A percentile compares a stretch with the other conserved stretches of the same genome.
These are phyloP conservation scores for Forsythia suspensa DNA, from an alignment of 257 asterid genomes.

Conservation along the genomic window DNA sequence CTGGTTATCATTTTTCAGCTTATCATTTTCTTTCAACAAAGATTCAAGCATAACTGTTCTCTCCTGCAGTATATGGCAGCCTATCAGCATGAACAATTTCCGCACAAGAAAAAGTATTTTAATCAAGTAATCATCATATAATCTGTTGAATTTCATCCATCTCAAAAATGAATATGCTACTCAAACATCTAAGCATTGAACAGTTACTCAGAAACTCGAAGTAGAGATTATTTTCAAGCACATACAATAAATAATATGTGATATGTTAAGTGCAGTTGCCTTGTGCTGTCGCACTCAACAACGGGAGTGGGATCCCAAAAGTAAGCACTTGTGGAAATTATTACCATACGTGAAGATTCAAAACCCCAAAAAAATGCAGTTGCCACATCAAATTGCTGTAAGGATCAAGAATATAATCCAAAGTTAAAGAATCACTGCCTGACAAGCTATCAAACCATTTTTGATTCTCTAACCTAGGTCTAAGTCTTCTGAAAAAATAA, in stretches of 20 bases:
- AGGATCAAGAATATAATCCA: constrained; percentile 6
- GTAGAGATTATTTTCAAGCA: neutral
- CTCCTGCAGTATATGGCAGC: constrained; percentile 57
- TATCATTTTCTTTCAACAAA: constrained; percentile 74
- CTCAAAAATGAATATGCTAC: neutral
- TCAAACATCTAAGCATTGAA: neutral
- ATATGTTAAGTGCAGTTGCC: constrained; percentile 17
- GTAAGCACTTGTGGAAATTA: neutral
- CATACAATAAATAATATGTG: neutral
- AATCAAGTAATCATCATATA: constrained; percentile 8
- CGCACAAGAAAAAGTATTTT: constrained; percentile 9
- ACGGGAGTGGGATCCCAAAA: neutral
- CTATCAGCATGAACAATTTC: constrained; percentile 23
- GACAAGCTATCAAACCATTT: constrained; percentile 7
- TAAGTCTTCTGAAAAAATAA: neutral
- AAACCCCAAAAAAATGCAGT: neutral
- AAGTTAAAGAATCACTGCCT: constrained; percentile 12
- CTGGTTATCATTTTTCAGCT: constrained; percentile 55
- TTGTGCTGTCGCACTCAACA: neutral
- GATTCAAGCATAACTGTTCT: constrained; percentile 75
- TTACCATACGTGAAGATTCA: neutral
- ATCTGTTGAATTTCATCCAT: constrained; percentile 7
- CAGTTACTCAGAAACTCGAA: neutral
- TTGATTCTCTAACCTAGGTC: neutral
- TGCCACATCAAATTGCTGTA: constrained; percentile 15